Evolutionary conservation across 139 green algal species (phyloP).

Genomic region (Spirogloea muscicola): DNA sequence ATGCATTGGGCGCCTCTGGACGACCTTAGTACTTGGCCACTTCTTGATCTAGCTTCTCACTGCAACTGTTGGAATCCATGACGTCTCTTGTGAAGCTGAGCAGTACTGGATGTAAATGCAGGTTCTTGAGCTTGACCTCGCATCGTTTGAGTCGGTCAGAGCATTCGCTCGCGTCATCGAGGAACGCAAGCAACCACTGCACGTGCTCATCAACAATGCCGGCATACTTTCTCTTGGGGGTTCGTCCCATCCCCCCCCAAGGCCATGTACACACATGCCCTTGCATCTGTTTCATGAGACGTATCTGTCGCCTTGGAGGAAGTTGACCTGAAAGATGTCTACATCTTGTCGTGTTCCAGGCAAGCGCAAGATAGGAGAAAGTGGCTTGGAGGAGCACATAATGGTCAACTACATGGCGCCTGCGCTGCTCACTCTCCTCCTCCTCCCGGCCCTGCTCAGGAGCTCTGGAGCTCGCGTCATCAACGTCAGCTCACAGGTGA

Average conservation of each 20-base stretch:
- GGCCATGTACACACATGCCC: too few species aligned
- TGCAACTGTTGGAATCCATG: too few species aligned
- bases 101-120: too few species aligned
- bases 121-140: slow-evolving; percentile 45
- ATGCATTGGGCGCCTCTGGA: too few species aligned
- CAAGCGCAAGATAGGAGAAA: too few species aligned
- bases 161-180: slow-evolving; percentile 14
- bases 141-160: slow-evolving; percentile 28
- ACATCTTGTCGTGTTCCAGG: too few species aligned
- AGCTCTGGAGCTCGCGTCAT: slow-evolving; percentile 6
- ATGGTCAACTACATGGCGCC: slow-evolving; percentile 35
- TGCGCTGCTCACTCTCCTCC: slow-evolving; percentile 27
- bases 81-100: too few species aligned
- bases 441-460: slow-evolving; percentile 31
- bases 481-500: slow-evolving; percentile 42
- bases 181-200: not conserved
- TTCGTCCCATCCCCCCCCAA: not conserved
- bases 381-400: slow-evolving; percentile 40
- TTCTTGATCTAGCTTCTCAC: too few species aligned
- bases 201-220: slow-evolving; percentile 46
- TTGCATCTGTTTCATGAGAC: too few species aligned
- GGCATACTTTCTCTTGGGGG: slow-evolving; percentile 39
- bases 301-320: too few species aligned
- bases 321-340: too few species aligned
- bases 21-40: too few species aligned